phyloP scores from a whole-genome alignment of 2,329 filamentous ascomycete genomes.

The Zymoseptoria ardabiliae region DNA sequence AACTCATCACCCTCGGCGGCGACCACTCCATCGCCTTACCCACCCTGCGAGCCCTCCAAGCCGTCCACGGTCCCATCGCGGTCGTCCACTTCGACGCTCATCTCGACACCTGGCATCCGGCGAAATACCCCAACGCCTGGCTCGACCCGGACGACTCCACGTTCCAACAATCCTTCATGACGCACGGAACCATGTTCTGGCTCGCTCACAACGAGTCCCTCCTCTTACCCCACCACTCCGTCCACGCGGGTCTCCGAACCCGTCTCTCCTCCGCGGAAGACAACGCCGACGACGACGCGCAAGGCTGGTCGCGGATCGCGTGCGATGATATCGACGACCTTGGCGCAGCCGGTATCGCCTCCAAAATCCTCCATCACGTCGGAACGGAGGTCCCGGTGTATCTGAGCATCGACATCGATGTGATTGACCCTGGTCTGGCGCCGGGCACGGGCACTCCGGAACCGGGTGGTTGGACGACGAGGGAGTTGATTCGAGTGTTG shows the following conservation, averaged over 20 bases:
- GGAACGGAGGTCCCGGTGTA: constrained; percentile 74
- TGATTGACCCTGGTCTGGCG: constrained; percentile 64
- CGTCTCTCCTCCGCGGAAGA: constrained; percentile 64
- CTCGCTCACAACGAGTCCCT: constrained; percentile 74
- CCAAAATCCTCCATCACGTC: constrained; percentile 62
- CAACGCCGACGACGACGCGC: constrained; percentile 60
- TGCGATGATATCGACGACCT: constrained; percentile 83
- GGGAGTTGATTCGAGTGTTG: constrained; percentile 78
- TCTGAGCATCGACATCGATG: constrained; percentile 73
- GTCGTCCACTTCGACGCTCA: constrained; percentile 53
- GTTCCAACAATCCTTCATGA: constrained; percentile 64
- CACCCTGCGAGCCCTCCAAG: constrained; percentile 43
- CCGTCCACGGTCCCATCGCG: constrained; percentile 39
- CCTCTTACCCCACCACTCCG: constrained; percentile 64
- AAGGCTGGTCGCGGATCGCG: constrained; percentile 74
- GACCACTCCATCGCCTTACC: constrained; percentile 46
- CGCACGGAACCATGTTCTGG: constrained; percentile 89
- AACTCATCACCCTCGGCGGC: constrained; percentile 43
- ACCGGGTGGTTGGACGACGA: constrained; percentile 82
- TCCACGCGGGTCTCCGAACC: constrained; percentile 78
- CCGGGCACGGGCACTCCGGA: constrained; percentile 72
- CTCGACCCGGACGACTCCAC: constrained; percentile 42
- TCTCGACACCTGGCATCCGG: constrained; percentile 79
- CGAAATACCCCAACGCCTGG: constrained; percentile 74
- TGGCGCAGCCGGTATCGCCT: constrained; percentile 62